Evolutionary conservation across 2,329 filamentous ascomycete genomes (phyloP).

Genomic region (Chrysoporthe deuterocubensis): DNA sequence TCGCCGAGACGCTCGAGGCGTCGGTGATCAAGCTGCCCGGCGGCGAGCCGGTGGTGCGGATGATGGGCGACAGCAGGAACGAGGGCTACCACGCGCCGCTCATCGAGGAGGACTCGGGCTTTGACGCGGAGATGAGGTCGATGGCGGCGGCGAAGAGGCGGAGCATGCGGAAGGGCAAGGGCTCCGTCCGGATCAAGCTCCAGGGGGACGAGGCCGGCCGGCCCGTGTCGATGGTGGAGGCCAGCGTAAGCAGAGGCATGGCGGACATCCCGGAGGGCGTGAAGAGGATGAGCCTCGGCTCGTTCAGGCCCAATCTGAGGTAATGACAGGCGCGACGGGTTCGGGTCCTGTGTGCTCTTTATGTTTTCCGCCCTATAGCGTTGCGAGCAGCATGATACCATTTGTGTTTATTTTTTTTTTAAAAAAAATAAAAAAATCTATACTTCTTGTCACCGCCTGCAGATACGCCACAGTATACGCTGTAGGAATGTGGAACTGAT

Average conservation of each 20-base stretch:
- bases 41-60: conserved; percentile 47
- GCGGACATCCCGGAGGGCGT: conserved; percentile 12
- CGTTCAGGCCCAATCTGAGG: not conserved
- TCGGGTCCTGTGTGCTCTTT: not conserved
- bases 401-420: not conserved
- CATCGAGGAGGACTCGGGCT: conserved; percentile 4
- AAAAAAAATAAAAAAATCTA: too few relatives aligned
- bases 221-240: conserved; percentile 9
- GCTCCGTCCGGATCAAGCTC: conserved; percentile 13
- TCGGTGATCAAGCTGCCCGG: conserved; percentile 72
- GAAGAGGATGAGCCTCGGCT: conserved; percentile 23
- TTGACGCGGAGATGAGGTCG: conserved; percentile 21
- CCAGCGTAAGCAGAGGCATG: conserved; percentile 6
- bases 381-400: conserved; percentile 3
- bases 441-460: not conserved
- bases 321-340: not conserved
- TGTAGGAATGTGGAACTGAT: not conserved
- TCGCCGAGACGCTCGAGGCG: conserved; percentile 76
- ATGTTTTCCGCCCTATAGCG: not conserved
- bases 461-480: not conserved
- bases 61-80: conserved; percentile 54
- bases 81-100: conserved; percentile 66
- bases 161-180: conserved; percentile 27
- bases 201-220: conserved; percentile 11
- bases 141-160: conserved; percentile 28